Evolutionary conservation across 805 yeast genomes (phyloP), one percentile per base, ranked within the genome.

Genomic region (Candida silvicultrix): DNA sequence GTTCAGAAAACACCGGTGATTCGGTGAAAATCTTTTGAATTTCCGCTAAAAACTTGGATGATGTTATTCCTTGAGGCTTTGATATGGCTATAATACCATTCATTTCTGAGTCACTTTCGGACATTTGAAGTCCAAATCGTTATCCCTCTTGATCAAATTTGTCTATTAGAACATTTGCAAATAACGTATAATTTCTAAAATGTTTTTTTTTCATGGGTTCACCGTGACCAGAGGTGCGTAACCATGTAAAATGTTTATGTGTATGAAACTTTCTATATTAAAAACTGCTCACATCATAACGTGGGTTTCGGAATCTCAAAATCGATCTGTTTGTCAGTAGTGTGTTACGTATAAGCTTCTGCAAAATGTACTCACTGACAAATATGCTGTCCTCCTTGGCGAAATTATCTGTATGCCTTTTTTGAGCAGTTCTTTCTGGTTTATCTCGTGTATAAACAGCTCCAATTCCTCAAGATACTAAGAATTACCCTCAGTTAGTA

Each of bases 61-160:
- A 89, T 1, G 95, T 72, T 12, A 86, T 75, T 0, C 97, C 97
- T 15, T 81, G 68, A 0, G 98, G 98, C 62, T 92, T 92, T 52
- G 84, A 83, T 38, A 92, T 78, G 9, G 98, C 98, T 70, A 92
- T 88, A 1, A 94, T 77, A 39, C 99, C 98, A 57, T 89, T 88
- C 96, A 92, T 87, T 10, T 15, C 37, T 18, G 47, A 52, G 8
- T 45, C 16, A 16, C 14, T 16, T 34, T 40, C 31, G 7, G 16
- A 15, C 31, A 25, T 25, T 25, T 19, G n/a, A 8, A 10, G n/a
- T 18, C 32, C 15, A 14, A n/a, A 14, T 21, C 6, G 19, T 38
- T 9, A 10, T 22, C 15, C 15, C 5, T 29, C 32, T 29, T 29
- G 14, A 11, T 29, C 15, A 29, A 29, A 11, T n/a, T n/a, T n/a